Evolutionary conservation across 768 basidiomycete species (phyloP).

Genomic region (Goffeauzyma gilvescens): DNA sequence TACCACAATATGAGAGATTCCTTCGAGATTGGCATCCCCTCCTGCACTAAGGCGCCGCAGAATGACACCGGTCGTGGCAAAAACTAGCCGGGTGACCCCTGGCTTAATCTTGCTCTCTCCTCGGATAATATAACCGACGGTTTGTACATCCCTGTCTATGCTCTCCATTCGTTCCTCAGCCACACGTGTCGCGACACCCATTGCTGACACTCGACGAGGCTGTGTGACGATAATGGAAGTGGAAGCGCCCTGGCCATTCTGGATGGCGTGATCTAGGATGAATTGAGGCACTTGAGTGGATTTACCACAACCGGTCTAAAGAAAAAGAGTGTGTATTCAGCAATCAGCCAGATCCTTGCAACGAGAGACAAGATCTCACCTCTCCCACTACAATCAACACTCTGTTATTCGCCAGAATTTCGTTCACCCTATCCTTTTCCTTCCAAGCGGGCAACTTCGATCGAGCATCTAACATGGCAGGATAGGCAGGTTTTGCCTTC

Average conservation of each 20-base stretch:
- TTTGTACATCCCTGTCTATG: constrained; percentile 42
- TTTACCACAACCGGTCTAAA: constrained; percentile 57
- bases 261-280: constrained; percentile 64
- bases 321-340: not conserved
- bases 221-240: constrained; percentile 73
- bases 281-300: constrained; percentile 58
- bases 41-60: constrained; percentile 57
- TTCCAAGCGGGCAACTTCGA: constrained; percentile 57
- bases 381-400: constrained; percentile 78
- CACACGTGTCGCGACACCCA: constrained; percentile 72
- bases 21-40: constrained; percentile 43
- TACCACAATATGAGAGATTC: constrained; percentile 66
- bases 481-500: constrained; percentile 38
- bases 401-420: constrained; percentile 41
- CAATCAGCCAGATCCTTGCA: not conserved
- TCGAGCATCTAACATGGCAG: constrained; percentile 41
- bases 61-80: constrained; percentile 88
- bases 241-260: constrained; percentile 41
- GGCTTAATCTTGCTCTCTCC: constrained; percentile 55
- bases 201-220: constrained; percentile 69
- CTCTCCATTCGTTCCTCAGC: constrained; percentile 46
- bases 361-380: constrained; percentile 35
- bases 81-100: constrained; percentile 51
- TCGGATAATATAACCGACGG: constrained; percentile 61
- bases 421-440: constrained; percentile 46